Base-by-base conservation (phyloP, 768 basidiomycete species). In the Russula brevipes region DNA sequence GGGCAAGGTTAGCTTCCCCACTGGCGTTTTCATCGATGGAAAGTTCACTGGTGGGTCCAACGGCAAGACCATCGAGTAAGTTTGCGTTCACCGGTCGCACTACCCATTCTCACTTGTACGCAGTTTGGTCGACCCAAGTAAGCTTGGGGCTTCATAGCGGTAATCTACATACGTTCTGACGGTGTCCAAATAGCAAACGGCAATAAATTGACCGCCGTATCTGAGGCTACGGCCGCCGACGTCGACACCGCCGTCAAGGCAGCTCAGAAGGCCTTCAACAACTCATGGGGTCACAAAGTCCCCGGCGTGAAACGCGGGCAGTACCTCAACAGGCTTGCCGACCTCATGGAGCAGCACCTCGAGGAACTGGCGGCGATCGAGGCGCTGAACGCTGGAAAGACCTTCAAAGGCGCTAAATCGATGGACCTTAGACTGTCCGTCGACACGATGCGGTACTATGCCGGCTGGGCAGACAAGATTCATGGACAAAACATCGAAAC, bases 391-490 rank as follows among this genome's bases (percentile, higher is more conserved):
- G 85, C 85, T 61, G 83, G 83, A 49, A 87, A 87, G 74, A 79
- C 82, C 2, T 86, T 78, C 70, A 41, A 57, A 9, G 77, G 74
- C 71, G 78, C 85, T 10, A 81, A 77, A 61, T 73, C 69, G 17
- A 73, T 69, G 0, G 89, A 90, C 66, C 71, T 89, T 1, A 69
- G 70, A 0, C 73, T 73, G 59, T 73, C 81, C 0, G 78, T 86
- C 61, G 76, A 72, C 19, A 77, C 77, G 38, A 73, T 93, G 66
- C 79, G 83, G 41, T 96, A 95, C 76, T 98, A 88, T 69, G 90
- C 85, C 46, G 94, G 94, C 17, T 91, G 90, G 86, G 90, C 92
- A 24, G 94, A 94, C 77, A 96, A 95, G 77, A 75, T 88, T 57
- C 77, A 80, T 5, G 91, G 89, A 6, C 82, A 90, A 72, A 85